A percentile compares a stretch with the other conserved stretches of the same genome.
phyloP scores from a whole-genome alignment of 2,329 filamentous ascomycete species.

The Fusarium staphyleae region DNA sequence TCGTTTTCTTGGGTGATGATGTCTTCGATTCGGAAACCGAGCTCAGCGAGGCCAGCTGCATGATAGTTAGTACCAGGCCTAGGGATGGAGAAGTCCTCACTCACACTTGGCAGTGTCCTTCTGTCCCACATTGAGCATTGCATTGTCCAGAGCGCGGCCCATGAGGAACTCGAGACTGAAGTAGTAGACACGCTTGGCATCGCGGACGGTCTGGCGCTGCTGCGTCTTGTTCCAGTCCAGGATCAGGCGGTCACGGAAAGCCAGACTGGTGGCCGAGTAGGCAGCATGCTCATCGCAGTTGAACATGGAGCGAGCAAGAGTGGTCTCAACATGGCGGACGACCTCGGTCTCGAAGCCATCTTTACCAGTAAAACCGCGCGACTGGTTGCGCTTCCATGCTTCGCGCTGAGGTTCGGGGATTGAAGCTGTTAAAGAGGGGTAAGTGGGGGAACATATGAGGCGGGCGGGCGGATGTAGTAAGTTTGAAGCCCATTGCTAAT shows the following conservation, averaged over 20 bases:
- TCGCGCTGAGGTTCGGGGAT: conserved; percentile 90
- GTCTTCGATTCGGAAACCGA: conserved; percentile 97
- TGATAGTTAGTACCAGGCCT: conserved; percentile 1
- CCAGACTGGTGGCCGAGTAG: conserved; percentile 88
- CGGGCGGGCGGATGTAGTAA: not conserved
- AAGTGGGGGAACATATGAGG: conserved; percentile 6
- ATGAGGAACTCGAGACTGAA: conserved; percentile 97
- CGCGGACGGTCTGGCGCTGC: conserved; percentile 89
- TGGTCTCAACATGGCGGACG: conserved; percentile 95
- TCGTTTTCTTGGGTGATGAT: conserved; percentile 95
- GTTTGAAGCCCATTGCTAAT: not conserved
- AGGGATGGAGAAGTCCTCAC: conserved; percentile 31
- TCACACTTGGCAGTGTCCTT: conserved; percentile 84
- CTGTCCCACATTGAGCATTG: conserved; percentile 92
- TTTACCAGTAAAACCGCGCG: conserved; percentile 74
- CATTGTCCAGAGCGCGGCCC: conserved; percentile 96
- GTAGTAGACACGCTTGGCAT: conserved; percentile 96
- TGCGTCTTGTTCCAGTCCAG: conserved; percentile 98
- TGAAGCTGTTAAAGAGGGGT: conserved; percentile 56
- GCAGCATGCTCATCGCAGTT: conserved; percentile 97
- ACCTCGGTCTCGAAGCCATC: conserved; percentile 88
- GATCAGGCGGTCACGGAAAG: conserved; percentile 90
- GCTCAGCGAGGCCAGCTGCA: conserved; percentile 80
- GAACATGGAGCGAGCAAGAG: conserved; percentile 92
- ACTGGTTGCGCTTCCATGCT: conserved; percentile 73